A percentile compares a stretch with the other conserved stretches of the same genome.
Evolutionary conservation across 129 eudicot genomes (phyloP).

Genomic region (Lactuca saligna): DNA sequence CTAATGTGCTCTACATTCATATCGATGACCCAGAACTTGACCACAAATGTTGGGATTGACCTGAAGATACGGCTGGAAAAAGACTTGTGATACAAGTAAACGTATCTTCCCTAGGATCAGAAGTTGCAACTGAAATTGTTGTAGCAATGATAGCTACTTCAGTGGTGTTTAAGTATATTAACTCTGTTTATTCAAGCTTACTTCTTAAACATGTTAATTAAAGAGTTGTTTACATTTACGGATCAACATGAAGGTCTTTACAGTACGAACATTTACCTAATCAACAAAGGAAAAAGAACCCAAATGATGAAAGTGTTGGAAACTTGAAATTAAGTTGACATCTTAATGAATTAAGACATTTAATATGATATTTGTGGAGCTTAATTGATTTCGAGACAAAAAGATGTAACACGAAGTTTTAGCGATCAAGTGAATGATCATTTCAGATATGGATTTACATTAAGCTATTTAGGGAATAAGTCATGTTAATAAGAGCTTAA

Average conservation of each 20-base stretch:
- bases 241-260: conserved; percentile 69
- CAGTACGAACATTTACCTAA: conserved; percentile 25
- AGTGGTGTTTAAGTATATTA: conserved; percentile 60
- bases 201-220: conserved; percentile 69
- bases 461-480: too few relatives aligned
- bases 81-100: conserved; percentile 72
- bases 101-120: conserved; percentile 75
- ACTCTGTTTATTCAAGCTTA: conserved; percentile 59
- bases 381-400: too few relatives aligned
- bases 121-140: conserved; percentile 94
- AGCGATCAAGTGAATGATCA: too few relatives aligned
- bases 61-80: conserved; percentile 77
- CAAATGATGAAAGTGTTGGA: too few relatives aligned
- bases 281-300: too few relatives aligned
- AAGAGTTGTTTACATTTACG: conserved; percentile 77
- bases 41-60: conserved; percentile 92
- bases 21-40: conserved; percentile 82
- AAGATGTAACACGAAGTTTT: too few relatives aligned
- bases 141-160: conserved; percentile 97
- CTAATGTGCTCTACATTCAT: conserved; percentile 84
- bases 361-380: too few relatives aligned
- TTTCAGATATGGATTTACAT: too few relatives aligned
- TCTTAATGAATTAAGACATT: too few relatives aligned
- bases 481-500: too few relatives aligned
- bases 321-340: too few relatives aligned